Evolutionary conservation across 2,329 filamentous ascomycete species (phyloP), one percentile per base, ranked within the genome.

Genomic region (Penicillium corylophilum): DNA sequence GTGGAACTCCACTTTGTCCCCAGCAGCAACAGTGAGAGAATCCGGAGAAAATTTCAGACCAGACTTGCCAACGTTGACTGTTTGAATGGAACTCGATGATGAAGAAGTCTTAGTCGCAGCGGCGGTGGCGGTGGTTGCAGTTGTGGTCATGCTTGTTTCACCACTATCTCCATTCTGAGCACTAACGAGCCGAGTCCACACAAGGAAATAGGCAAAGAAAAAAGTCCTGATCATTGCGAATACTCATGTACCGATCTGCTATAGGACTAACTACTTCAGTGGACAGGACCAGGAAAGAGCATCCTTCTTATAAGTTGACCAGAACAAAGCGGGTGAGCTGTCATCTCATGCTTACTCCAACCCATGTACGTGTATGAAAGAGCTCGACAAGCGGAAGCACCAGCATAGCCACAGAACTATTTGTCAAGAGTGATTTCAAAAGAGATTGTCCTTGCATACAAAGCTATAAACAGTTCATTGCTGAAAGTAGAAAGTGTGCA

Each of bases 1-100:
- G 59, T 80, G 77, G 67, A 81, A 82, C 59, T 80, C 77, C 43
- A 82, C 69, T 43, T 76, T 69, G 54, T 79, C 78, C 51, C 79
- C 79, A 3, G 70, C 51, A 23, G 68, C 60, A 13, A 79, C 78
- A n/a, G 65, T 67, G 48, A 79, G 54, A 36, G 69, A 71, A 50
- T 74, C 68, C 2, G 79, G 79, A 10, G 59, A 67, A 64, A 80
- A 81, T 26, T 60, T 65, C 22, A 79, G 60, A 4, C 68, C 71
- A 35, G 71, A 67, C 53, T 75, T 69, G 48, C 74, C 74, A 22
- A 79, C 77, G 54, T 75, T 69, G 45, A 80, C 64, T 16, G 31
- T 18, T 18, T 35, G 31, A 16, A 35, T 7, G 31, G 31, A 35
- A 35, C 31, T 7, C 15, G n/a, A 35, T 9, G 31, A 7, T 5